These are phyloP conservation scores for Talinum fruticosum DNA, from an alignment of 148 eudicot species.

Conservation along the genomic window DNA sequence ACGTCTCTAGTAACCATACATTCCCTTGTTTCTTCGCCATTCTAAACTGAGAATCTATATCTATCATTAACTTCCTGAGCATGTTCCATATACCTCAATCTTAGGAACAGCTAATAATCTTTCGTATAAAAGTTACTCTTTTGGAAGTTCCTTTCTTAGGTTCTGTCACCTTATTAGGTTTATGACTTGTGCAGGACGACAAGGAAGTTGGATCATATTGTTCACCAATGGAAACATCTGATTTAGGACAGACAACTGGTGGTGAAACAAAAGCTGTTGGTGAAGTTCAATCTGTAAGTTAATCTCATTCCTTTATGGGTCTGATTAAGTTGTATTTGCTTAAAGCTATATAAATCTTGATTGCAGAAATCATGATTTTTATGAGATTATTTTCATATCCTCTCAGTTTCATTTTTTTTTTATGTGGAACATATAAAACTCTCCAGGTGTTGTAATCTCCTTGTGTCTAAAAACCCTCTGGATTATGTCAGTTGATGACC, in stretches of 20 bases:
- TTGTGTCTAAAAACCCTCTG: neutral
- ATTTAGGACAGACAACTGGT: slow-evolving; percentile 19
- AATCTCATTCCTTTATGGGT: neutral
- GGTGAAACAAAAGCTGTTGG: slow-evolving; percentile 15
- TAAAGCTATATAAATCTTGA: neutral
- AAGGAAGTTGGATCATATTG: slow-evolving; percentile 21
- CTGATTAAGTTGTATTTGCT: neutral
- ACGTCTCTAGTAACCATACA: neutral
- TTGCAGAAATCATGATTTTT: neutral
- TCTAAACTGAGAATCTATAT: neutral
- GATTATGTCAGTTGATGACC: neutral
- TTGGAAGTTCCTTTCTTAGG: neutral
- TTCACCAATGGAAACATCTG: slow-evolving; percentile 28
- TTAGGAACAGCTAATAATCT: neutral
- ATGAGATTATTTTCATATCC: neutral
- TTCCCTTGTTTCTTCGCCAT: neutral
- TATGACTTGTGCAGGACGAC: slow-evolving; percentile 27
- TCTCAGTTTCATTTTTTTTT: neutral
- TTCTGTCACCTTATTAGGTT: neutral
- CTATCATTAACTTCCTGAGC: neutral
- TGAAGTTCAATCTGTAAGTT: slow-evolving; percentile 22
- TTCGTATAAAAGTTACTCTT: neutral
- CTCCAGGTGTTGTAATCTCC: neutral
- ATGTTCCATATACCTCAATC: neutral
- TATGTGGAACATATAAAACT: neutral